A percentile compares a stretch with the other conserved stretches of the same genome.
Conservation (phyloP, 192 early-diverging fungal species). For the Chytriomyces hyalinus region DNA sequence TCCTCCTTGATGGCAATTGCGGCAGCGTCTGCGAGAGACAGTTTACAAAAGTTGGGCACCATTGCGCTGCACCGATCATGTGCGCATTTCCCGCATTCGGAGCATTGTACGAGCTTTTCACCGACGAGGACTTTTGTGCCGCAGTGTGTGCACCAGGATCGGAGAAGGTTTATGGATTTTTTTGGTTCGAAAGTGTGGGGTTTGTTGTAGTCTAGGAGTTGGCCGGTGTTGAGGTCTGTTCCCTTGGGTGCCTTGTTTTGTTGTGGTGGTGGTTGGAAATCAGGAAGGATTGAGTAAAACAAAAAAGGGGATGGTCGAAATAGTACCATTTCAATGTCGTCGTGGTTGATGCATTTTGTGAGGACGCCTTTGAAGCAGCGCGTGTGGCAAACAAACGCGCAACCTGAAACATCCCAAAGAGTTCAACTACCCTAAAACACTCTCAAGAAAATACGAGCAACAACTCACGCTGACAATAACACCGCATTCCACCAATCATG, state of each 20-base stretch:
- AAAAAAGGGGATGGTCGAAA: not conserved
- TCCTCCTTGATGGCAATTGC: constrained; percentile 31
- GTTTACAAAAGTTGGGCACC: constrained; percentile 56
- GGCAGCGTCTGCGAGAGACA: constrained; percentile 36
- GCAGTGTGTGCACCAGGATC: constrained; percentile 97
- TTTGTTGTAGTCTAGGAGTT: constrained; percentile 84
- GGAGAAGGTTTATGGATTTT: constrained; percentile 75
- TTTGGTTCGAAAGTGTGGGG: constrained; percentile 86
- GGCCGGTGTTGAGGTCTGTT: constrained; percentile 70
- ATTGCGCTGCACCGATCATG: constrained; percentile 51
- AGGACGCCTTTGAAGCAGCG: constrained; percentile 86
- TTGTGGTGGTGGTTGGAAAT: not conserved
- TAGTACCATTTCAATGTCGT: constrained; percentile 39
- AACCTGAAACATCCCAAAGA: constrained; percentile 4
- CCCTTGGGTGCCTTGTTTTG: constrained; percentile 43
- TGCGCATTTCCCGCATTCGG: constrained; percentile 44
- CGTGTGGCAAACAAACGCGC: constrained; percentile 60
- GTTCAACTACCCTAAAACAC: not conserved
- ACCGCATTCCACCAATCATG: constrained; percentile 32
- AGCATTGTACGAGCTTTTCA: constrained; percentile 45
- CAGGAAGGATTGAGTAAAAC: not conserved
- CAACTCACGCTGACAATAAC: constrained; percentile 27
- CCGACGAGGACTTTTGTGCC: constrained; percentile 70
- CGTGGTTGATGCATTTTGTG: constrained; percentile 80
- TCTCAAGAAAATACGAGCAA: not conserved